Evolutionary conservation across 805 yeast species (phyloP), one percentile per base, ranked within the genome.

Genomic region (Metschnikowia aberdeeniae): DNA sequence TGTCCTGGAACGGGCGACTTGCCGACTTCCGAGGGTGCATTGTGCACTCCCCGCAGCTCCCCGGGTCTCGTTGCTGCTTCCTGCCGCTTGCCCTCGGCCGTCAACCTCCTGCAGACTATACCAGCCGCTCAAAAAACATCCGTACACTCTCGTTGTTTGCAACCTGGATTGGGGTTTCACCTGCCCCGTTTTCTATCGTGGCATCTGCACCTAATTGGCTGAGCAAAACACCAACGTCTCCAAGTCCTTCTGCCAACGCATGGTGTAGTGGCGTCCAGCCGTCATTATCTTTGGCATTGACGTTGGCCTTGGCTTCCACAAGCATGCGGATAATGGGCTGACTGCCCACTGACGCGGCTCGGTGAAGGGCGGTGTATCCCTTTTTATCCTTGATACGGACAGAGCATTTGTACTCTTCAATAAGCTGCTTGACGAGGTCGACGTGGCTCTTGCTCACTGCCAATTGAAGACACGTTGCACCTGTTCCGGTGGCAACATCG

Each of bases 241-340:
- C 89, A 55, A 82, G 83, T 0, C 96, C 97, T 63, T 90, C 98
- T 0, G 96, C 89, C 45, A 85, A 66, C 0, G 97, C 96, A 63
- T 88, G 95, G 61, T 88, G 96, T 48, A 92, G 61, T 1, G 96
- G 82, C 0, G 95, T 85, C 89, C 93, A 88, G 0, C 95, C 93
- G 43, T 75, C 74, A 10, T 53, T 52, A 58, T 90, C 97, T 32
- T 77, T 76, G 3, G 82, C 73, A 55, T 89, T 86, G 19, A 89
- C 61, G 7, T 86, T 85, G 0, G 84, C 78, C 38, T 76, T 76
- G 5, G 73, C 64, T 36, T 70, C 66, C 4, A 78, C 72, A 31
- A 90, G 66, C 26, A 78, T 57, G 36, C 76, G 70, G 12, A 84
- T 78, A 26, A 89, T 61, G 5, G 76, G 77, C 22, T 68, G 59